Percentiles rank a stretch among this genome's conserved stretches.
phyloP scores from a whole-genome alignment of 2,329 filamentous ascomycete genomes.

The Cytospora chrysosperma region DNA sequence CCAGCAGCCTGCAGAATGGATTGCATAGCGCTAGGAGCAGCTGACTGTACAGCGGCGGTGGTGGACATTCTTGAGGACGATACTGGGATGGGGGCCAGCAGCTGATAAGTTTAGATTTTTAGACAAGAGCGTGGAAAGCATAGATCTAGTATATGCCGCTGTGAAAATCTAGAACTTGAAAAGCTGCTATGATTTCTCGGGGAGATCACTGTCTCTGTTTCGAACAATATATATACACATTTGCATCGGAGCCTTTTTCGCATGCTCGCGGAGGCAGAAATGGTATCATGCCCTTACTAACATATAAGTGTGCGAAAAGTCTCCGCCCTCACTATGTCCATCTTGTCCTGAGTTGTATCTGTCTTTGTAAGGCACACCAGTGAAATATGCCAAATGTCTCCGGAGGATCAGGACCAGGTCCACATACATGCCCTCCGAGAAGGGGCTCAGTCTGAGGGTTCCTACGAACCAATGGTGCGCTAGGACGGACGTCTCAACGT shows the following conservation, averaged over 20 bases:
- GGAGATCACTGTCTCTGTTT: neutral
- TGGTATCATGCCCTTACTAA: too few relatives aligned
- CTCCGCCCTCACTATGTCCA: too few relatives aligned
- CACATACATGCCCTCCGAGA: neutral
- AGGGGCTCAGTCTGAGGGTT: neutral
- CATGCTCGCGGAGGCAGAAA: too few relatives aligned
- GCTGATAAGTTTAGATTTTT: too few relatives aligned
- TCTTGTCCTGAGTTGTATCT: too few relatives aligned
- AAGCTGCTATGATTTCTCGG: neutral
- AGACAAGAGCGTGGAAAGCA: neutral
- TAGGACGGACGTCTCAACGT: neutral
- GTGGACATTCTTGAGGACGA: neutral
- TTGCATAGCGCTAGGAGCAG: slow-evolving; percentile 7
- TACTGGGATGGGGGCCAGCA: neutral
- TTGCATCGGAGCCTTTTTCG: neutral
- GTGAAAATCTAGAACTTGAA: neutral
- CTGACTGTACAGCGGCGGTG: neutral
- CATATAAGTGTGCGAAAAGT: neutral
- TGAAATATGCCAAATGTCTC: neutral
- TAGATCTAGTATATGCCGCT: neutral
- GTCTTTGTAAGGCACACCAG: too few relatives aligned
- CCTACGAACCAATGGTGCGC: too few relatives aligned
- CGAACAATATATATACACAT: too few relatives aligned
- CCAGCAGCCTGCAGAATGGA: slow-evolving; percentile 3
- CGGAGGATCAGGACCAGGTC: neutral